phyloP scores from a whole-genome alignment of 1,284 basidiomycete genomes.

The Quambalaria eucalypti region DNA sequence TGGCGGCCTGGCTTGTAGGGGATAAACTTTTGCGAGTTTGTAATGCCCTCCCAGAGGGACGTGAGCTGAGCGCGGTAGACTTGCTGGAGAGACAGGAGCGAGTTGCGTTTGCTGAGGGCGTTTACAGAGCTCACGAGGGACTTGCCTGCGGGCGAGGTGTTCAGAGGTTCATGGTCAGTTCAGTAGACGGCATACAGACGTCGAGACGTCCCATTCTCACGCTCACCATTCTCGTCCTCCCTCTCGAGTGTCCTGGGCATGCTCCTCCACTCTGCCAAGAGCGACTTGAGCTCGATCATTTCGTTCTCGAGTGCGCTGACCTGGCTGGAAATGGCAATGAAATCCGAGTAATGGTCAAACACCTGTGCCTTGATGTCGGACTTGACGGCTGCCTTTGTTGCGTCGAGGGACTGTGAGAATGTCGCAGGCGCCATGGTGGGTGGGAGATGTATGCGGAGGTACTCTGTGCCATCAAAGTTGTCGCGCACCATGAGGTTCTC shows the following conservation, averaged over 20 bases:
- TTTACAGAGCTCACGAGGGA: neutral
- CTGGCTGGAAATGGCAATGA: slow-evolving; percentile 92
- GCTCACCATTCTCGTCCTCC: neutral
- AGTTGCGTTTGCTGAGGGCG: slow-evolving; percentile 12
- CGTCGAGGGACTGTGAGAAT: slow-evolving; percentile 18
- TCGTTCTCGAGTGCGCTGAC: slow-evolving; percentile 93
- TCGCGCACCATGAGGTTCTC: neutral
- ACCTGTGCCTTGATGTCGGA: slow-evolving; percentile 37
- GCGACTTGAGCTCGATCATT: slow-evolving; percentile 91
- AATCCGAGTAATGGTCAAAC: slow-evolving; percentile 67
- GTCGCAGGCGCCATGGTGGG: slow-evolving; percentile 12
- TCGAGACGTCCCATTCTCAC: too few species aligned
- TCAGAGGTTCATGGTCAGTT: too few species aligned
- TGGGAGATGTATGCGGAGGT: slow-evolving; percentile 3
- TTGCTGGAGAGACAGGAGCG: slow-evolving; percentile 64
- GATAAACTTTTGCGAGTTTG: slow-evolving; percentile 92
- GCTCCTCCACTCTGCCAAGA: slow-evolving; percentile 75
- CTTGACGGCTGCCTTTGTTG: slow-evolving; percentile 26
- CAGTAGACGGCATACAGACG: too few species aligned
- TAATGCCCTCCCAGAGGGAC: slow-evolving; percentile 76
- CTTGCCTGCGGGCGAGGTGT: too few species aligned
- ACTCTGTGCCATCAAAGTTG: neutral
- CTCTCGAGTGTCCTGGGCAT: slow-evolving; percentile 33
- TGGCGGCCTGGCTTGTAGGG: slow-evolving; percentile 82
- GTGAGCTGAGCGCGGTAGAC: slow-evolving; percentile 92